Evolutionary conservation across 2,329 filamentous ascomycete species (phyloP), one percentile per base, ranked within the genome.

Genomic region (Thyridium curvatum): DNA sequence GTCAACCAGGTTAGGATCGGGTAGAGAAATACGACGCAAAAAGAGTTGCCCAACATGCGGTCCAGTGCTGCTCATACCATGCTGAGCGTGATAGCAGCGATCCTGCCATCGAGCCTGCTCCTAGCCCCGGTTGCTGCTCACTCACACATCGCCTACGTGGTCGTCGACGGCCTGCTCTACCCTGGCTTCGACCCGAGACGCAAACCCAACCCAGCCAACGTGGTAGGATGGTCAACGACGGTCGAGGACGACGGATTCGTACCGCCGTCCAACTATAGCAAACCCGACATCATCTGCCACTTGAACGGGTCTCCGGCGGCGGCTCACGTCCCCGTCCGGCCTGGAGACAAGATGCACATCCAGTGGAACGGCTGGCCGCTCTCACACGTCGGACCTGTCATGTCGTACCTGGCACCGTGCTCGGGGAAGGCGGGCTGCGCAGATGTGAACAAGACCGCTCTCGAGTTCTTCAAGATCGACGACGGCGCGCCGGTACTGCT

Each of bases 331-430:
- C 61, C 69, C n/a, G 68, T 83, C 34, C 61, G 63, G 13, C 76
- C 78, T 10, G 81, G 79, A 44, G 66, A 67, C 41, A 65, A 58
- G 8, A 55, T 83, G 42, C 64, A 73, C 47, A 60, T 84, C 29
- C 70, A 79, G 48, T 83, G 79, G 79, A 77, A 68, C 38, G 61
- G 62, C 21, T 83, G 79, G 79, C 79, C 79, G 7, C 60, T 69
- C 4, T 70, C 65, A 37, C 67, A 70, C 38, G 52, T 62, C 30
- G 68, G 68, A 0, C 68, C 68, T 2, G 53, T 62, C 12, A 48
- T 65, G 40, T 58, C 60, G 12, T 65, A 67, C 43, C 47, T 66
- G 0, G 64, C 64, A 9, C 56, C 53, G n/a, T 64, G 60, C 39
- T 39, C 8, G 35, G 35, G 18, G 3, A 15, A 18, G 14, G 16